Evolutionary conservation across 1,284 basidiomycete genomes (phyloP), one percentile per base, ranked within the genome.

Genomic region (Melampsora larici-populina): DNA sequence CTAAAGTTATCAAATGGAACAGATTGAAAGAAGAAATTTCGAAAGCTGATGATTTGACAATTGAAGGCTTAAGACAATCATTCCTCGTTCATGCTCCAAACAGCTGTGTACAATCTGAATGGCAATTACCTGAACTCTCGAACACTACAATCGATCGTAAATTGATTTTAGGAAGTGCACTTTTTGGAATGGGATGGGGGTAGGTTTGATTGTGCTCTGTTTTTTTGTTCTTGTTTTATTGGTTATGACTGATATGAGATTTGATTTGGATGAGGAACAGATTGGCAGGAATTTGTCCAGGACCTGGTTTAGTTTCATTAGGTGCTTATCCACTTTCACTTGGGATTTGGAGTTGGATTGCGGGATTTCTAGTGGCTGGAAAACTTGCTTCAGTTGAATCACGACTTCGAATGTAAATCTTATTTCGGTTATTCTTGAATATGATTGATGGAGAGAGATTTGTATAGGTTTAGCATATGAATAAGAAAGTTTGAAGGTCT

Each of bases 131-230:
- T 46, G 71, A 73, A 64, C 46, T 73, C 51, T 60, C 71, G 5
- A 73, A 73, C 58, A 73, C 60, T 17, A 62, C 36, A 40, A 65
- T 65, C n/a, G 62, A 58, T 31, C 9, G 21, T 13, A 33, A 48
- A 63, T 43, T 73, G 40, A 48, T 73, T 29, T 29, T 43, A n/a
- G 71, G 71, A 9, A 73, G 71, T 63, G 46, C 46, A 48, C 60
- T 73, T 13, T 73, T 73, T 65, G 71, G 71, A 4, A 60, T 73
- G 58, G 71, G 71, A 29, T 73, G 71, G 71, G 71, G 71, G 71
- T 73, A 9, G 31, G 71, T 65, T 21, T 17, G 29, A 70, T 31
- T 58, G 5, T 60, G 15, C 43, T 64, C 58, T 21, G 24, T 40
- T 15, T 8, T 26, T 24, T 36, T 29, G 18, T 60, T 62, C 6